A percentile compares a stretch with the other conserved stretches of the same genome.
Conservation (phyloP, 306 rosid genomes). For the Fagus sylvatica region DNA sequence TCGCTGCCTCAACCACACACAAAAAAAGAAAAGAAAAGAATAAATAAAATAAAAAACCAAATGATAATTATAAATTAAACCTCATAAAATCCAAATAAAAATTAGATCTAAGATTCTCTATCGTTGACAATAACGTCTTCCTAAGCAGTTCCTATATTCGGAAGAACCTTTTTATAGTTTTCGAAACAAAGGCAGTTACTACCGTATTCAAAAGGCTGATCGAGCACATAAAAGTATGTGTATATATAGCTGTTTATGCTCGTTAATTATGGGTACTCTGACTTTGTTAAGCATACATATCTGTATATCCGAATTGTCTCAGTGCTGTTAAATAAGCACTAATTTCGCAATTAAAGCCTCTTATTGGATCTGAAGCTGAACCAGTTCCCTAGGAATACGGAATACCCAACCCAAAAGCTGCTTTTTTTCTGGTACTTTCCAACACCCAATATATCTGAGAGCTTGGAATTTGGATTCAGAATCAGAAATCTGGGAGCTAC, state of each 20-base stretch:
- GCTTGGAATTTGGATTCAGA: not conserved
- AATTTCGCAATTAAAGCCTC: constrained; percentile 16
- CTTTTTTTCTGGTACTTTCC: not conserved
- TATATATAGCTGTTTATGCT: too few species aligned
- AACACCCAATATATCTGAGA: not conserved
- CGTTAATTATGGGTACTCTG: not conserved
- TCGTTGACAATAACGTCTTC: too few species aligned
- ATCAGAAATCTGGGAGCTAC: constrained; percentile 26
- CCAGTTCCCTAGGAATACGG: constrained; percentile 31
- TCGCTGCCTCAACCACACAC: too few species aligned
- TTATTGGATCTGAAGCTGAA: constrained; percentile 37
- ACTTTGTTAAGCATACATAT: not conserved
- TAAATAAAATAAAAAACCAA: too few species aligned
- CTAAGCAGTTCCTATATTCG: not conserved
- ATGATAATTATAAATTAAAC: not conserved
- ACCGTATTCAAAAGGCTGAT: not conserved
- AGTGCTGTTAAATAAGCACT: not conserved
- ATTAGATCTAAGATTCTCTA: too few species aligned
- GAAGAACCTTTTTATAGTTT: not conserved
- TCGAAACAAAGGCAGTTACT: not conserved
- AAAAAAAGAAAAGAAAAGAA: too few species aligned
- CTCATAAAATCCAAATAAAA: not conserved
- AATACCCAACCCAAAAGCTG: not conserved
- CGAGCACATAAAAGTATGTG: not conserved
- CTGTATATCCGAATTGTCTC: not conserved